phyloP scores from a whole-genome alignment of 1,284 basidiomycete species.

The Entoloma clypeatum region DNA sequence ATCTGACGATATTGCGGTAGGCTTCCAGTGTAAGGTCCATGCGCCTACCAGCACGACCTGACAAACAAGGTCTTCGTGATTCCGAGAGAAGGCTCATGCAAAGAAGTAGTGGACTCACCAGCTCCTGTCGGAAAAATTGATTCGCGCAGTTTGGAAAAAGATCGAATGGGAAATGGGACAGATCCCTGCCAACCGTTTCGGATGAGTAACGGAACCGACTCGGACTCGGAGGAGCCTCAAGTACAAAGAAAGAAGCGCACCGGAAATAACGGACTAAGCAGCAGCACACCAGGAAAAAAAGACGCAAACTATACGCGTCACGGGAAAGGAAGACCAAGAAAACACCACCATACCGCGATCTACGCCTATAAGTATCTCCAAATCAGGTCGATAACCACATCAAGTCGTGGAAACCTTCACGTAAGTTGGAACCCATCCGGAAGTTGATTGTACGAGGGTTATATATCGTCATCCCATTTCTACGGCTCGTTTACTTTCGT shows the following conservation, averaged over 20 bases:
- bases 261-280: background rate
- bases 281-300: conserved; percentile 8
- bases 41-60: conserved; percentile 35
- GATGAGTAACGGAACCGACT: no score
- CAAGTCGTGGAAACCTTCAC: conserved; percentile 33
- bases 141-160: conserved; percentile 10
- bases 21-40: conserved; percentile 60
- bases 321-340: conserved; percentile 14
- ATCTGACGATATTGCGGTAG: conserved; percentile 50
- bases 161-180: no score
- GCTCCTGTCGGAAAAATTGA: conserved; percentile 5
- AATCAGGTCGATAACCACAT: no score
- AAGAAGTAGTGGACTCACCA: conserved; percentile 14
- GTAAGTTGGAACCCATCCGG: conserved; percentile 35
- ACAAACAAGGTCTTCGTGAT: conserved; percentile 10
- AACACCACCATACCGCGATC: conserved; percentile 21
- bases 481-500: no score
- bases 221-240: no score
- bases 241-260: conserved; percentile 3
- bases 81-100: background rate
- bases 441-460: no score
- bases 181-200: no score
- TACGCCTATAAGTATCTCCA: no score
- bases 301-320: conserved; percentile 5
- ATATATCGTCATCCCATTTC: no score